These are phyloP conservation scores for Uronychia setigera DNA, from an alignment of 73 alveolate genomes.

Conservation along the genomic window DNA sequence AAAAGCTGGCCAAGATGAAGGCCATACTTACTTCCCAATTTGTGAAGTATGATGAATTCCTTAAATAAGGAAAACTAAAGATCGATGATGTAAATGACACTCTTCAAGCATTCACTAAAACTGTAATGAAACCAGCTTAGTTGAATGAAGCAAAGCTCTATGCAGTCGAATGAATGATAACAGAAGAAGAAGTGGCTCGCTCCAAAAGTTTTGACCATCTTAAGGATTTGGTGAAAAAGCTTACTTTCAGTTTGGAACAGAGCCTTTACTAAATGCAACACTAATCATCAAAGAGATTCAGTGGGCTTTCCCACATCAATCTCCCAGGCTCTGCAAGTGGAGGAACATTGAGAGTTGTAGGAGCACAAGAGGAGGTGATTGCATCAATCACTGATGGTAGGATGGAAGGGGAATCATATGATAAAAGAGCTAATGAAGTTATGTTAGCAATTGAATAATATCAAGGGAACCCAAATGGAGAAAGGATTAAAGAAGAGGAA, in stretches of 20 bases:
- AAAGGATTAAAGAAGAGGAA: no score
- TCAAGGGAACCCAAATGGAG: no score
- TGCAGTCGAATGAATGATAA: not conserved
- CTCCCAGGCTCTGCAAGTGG: no score
- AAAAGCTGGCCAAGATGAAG: not conserved
- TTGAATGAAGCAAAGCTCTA: not conserved
- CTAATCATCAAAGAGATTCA: not conserved
- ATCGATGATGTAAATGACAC: not conserved
- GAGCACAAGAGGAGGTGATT: no score
- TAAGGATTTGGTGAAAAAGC: not conserved
- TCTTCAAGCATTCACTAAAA: not conserved
- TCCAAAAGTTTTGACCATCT: not conserved
- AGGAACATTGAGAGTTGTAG: no score
- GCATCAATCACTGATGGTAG: no score
- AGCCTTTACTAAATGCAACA: not conserved
- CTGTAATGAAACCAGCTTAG: not conserved
- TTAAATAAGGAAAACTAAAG: not conserved
- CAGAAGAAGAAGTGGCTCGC: not conserved
- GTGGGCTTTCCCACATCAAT: no score
- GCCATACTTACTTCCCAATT: not conserved
- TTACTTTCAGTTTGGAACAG: not conserved
- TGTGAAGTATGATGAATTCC: not conserved
- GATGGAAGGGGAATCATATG: no score
- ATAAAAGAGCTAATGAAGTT: no score
- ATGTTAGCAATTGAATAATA: no score